A percentile compares a stretch with the other conserved stretches of the same genome.
phyloP scores from a whole-genome alignment of 2,329 filamentous ascomycete genomes.

The Penicillium sp. region DNA sequence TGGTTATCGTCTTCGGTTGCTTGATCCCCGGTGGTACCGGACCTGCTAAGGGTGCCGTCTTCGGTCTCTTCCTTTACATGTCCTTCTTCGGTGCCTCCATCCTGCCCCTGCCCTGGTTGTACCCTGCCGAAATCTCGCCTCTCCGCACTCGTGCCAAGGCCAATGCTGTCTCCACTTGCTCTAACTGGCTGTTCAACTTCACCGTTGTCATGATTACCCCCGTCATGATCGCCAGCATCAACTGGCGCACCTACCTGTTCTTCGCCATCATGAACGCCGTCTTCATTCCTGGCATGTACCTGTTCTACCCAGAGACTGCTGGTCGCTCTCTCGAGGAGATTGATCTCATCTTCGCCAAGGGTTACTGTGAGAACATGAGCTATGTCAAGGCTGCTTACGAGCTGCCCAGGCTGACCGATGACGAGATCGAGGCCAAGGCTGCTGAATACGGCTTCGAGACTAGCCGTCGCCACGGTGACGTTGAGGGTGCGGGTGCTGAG shows the following conservation, averaged over 20 bases:
- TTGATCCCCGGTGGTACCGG: conserved; percentile 32
- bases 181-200: conserved; percentile 61
- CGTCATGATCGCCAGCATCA: conserved; percentile 41
- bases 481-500: conserved; percentile 22
- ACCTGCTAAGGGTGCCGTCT: conserved; percentile 45
- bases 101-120: conserved; percentile 63
- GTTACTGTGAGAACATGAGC: conserved; percentile 44
- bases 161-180: conserved; percentile 56
- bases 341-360: conserved; percentile 49
- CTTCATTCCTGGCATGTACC: conserved; percentile 56
- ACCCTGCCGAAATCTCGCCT: conserved; percentile 55
- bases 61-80: conserved; percentile 70
- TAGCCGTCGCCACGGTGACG: conserved; percentile 8
- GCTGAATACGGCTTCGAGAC: conserved; percentile 31
- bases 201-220: conserved; percentile 54
- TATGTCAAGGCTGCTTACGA: conserved; percentile 37
- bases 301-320: conserved; percentile 57
- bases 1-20: conserved; percentile 44
- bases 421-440: conserved; percentile 37
- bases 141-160: conserved; percentile 58
- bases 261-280: conserved; percentile 44
- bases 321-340: conserved; percentile 48
- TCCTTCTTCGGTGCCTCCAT: conserved; percentile 68
- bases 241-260: conserved; percentile 49
- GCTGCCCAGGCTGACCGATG: conserved; percentile 36